These are phyloP conservation scores for Colletotrichum eleusines DNA, from an alignment of 2,329 filamentous ascomycete species.

Conservation along the genomic window DNA sequence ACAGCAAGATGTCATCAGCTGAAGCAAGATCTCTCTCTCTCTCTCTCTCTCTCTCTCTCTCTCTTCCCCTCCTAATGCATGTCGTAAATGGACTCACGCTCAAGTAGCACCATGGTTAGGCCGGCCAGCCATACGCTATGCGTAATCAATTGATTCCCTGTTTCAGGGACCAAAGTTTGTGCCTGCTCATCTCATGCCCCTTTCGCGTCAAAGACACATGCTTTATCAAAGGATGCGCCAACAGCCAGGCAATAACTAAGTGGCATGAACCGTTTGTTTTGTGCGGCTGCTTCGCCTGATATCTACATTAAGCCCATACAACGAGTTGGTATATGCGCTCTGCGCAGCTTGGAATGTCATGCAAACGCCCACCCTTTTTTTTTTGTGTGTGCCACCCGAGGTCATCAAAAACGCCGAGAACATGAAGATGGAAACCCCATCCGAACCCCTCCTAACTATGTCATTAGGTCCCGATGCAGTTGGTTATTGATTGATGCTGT, in stretches of 20 bases:
- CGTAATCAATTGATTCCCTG: background rate
- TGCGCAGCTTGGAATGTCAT: slow-evolving; percentile 17
- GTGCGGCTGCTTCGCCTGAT: slow-evolving; percentile 21
- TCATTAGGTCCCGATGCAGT: slow-evolving; percentile 31
- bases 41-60: too few relatives aligned
- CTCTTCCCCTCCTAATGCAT: background rate
- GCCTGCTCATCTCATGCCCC: background rate
- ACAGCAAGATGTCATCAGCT: background rate
- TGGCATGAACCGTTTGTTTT: slow-evolving; percentile 13
- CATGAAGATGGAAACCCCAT: slow-evolving; percentile 26
- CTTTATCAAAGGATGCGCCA: background rate
- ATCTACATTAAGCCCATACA: slow-evolving; percentile 40
- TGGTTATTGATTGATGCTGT: slow-evolving; percentile 34
- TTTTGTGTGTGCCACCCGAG: slow-evolving; percentile 11
- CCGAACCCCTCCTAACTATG: slow-evolving; percentile 26
- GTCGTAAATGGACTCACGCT: too few relatives aligned
- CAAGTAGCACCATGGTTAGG: background rate
- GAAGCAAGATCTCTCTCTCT: too few relatives aligned
- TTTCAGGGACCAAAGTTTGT: background rate
- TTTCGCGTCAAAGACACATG: background rate
- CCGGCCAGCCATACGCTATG: background rate
- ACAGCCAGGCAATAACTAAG: background rate
- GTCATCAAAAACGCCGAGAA: slow-evolving; percentile 36
- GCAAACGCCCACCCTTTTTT: slow-evolving; percentile 33
- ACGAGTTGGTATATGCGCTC: slow-evolving; percentile 38